Conservation (phyloP, 1,139 yeast species). For the Suhomyces guaymorum region DNA sequence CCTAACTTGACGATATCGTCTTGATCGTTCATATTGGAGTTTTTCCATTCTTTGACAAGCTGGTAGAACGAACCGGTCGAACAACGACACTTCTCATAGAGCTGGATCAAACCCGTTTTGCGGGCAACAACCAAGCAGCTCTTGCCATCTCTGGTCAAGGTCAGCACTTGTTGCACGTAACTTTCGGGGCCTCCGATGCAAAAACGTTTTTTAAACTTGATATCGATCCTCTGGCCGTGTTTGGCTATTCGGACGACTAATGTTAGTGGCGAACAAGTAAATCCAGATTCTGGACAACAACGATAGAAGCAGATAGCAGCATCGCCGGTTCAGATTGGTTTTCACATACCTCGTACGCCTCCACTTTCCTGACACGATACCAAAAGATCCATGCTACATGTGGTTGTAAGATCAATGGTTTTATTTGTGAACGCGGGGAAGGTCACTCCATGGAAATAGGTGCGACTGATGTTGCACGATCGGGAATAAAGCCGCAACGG, state of each 20-base stretch:
- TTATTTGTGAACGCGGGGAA: slow-evolving; percentile 10
- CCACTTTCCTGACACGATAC: slow-evolving; percentile 24
- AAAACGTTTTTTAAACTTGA: slow-evolving; percentile 21
- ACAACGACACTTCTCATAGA: slow-evolving; percentile 23
- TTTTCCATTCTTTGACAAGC: slow-evolving; percentile 34
- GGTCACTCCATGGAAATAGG: too few relatives aligned
- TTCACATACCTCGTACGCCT: slow-evolving; percentile 28
- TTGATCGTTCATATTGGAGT: slow-evolving; percentile 19
- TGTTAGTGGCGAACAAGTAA: slow-evolving; percentile 2
- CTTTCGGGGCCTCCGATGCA: slow-evolving; percentile 19
- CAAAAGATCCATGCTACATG: slow-evolving; percentile 21
- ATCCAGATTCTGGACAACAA: neutral
- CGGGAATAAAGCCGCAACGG: too few relatives aligned
- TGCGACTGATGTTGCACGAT: neutral
- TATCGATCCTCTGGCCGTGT: slow-evolving; percentile 3
- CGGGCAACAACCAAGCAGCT: slow-evolving; percentile 31
- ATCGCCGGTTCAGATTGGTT: too few relatives aligned
- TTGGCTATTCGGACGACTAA: slow-evolving; percentile 12
- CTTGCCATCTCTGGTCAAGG: slow-evolving; percentile 23
- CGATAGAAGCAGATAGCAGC: neutral
- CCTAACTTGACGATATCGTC: slow-evolving; percentile 38
- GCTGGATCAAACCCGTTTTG: slow-evolving; percentile 33
- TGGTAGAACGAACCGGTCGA: slow-evolving; percentile 16
- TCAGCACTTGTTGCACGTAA: slow-evolving; percentile 23
- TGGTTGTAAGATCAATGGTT: slow-evolving; percentile 1